These are phyloP conservation scores for Viridothelium virens DNA, from an alignment of 495 filamentous ascomycete genomes.

Conservation along the genomic window DNA sequence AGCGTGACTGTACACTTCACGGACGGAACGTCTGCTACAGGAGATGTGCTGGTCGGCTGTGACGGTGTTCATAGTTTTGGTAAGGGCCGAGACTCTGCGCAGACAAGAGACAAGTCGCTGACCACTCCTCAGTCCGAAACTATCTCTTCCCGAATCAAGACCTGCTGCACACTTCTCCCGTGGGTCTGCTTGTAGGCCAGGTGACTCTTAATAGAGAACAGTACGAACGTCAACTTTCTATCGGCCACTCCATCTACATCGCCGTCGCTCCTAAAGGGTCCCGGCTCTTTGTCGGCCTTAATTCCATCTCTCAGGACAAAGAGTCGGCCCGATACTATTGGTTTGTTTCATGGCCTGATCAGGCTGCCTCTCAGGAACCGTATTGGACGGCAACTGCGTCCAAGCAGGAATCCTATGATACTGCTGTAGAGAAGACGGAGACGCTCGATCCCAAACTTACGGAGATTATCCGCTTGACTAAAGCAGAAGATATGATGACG, in stretches of 20 bases:
- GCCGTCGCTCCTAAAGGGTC: background rate
- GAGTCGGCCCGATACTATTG: background rate
- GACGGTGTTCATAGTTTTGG: conserved; percentile 42
- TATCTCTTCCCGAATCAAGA: background rate
- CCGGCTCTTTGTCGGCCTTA: background rate
- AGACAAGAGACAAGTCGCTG: background rate
- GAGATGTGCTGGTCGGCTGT: conserved; percentile 47
- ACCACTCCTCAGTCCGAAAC: background rate
- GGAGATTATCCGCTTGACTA: background rate
- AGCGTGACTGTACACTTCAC: conserved; percentile 35
- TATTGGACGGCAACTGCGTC: background rate
- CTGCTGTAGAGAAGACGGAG: conserved; percentile 5
- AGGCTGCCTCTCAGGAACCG: background rate
- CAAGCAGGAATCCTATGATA: conserved; percentile 8
- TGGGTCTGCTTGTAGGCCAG: background rate
- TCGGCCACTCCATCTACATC: background rate
- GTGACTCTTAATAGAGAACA: background rate
- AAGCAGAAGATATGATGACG: background rate
- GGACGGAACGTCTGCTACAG: conserved; percentile 43
- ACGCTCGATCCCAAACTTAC: background rate
- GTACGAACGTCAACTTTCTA: background rate
- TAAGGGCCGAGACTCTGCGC: background rate
- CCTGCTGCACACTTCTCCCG: background rate
- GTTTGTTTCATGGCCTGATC: background rate
- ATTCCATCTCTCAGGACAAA: background rate